Percentiles rank a stretch among this genome's conserved stretches.
Conservation (phyloP, 345 rosid genomes). For the Brassica carinata region DNA sequence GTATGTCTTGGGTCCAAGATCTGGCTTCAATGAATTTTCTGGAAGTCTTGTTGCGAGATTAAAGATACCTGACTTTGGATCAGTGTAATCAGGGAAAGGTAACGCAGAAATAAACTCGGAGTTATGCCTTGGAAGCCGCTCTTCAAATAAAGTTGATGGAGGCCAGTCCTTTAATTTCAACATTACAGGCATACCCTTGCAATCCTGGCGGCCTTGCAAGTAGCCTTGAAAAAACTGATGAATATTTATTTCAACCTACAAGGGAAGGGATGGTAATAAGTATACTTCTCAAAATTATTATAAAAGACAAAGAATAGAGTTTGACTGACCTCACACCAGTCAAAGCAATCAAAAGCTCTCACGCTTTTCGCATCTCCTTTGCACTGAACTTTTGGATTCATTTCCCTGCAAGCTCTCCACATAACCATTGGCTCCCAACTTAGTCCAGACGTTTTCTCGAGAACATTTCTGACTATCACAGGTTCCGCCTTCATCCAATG, state of each 20-base stretch:
- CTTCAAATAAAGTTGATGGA: slow-evolving; percentile 61
- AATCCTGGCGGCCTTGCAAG: slow-evolving; percentile 40
- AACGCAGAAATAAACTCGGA: slow-evolving; percentile 61
- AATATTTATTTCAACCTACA: slow-evolving; percentile 62
- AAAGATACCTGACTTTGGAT: slow-evolving; percentile 56
- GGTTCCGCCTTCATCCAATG: slow-evolving; percentile 85
- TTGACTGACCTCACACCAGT: slow-evolving; percentile 47
- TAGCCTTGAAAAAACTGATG: slow-evolving; percentile 69
- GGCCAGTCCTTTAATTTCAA: slow-evolving; percentile 87
- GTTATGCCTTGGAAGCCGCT: slow-evolving; percentile 66
- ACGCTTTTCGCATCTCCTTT: slow-evolving; percentile 37
- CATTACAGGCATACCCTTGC: slow-evolving; percentile 51
- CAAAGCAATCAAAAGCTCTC: slow-evolving; percentile 64
- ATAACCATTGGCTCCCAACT: slow-evolving; percentile 94
- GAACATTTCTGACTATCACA: slow-evolving; percentile 59
- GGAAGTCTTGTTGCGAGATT: slow-evolving; percentile 71
- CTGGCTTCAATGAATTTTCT: slow-evolving; percentile 57
- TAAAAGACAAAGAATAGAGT: neutral
- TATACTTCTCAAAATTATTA: neutral
- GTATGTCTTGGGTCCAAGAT: slow-evolving; percentile 83
- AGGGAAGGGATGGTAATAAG: neutral
- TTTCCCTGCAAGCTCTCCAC: slow-evolving; percentile 77
- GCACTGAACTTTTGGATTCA: slow-evolving; percentile 31
- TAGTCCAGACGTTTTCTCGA: slow-evolving; percentile 60
- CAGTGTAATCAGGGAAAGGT: slow-evolving; percentile 78